Percentiles rank a stretch among this genome's conserved stretches.
phyloP scores from a whole-genome alignment of 2,329 filamentous ascomycete species.

The Cordyceps tenuipes region DNA sequence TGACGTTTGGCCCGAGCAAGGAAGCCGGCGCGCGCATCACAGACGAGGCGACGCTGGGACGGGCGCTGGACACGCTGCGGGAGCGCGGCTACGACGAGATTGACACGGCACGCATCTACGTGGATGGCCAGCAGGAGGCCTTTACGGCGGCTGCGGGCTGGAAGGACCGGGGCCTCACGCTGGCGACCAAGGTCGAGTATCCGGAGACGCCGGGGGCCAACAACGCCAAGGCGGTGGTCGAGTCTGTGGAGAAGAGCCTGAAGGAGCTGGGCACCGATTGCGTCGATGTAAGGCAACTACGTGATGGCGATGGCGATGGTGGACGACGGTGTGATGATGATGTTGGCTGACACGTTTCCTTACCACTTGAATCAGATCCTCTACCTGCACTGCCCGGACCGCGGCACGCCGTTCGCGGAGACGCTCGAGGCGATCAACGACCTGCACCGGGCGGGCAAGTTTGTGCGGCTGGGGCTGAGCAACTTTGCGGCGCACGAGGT shows the following conservation, averaged over 20 bases:
- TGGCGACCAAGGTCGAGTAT: conserved; percentile 71
- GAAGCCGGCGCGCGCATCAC: conserved; percentile 63
- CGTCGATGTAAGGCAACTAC: conserved; percentile 47
- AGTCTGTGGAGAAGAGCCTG: conserved; percentile 58
- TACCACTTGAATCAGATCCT: conserved; percentile 21
- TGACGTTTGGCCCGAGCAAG: conserved; percentile 70
- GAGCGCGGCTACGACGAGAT: conserved; percentile 74
- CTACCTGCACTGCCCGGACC: conserved; percentile 38
- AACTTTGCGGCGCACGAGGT: conserved; percentile 87
- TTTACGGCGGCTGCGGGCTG: conserved; percentile 68
- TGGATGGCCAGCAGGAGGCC: conserved; percentile 65
- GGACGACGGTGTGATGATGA: no score
- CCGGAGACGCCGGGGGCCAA: conserved; percentile 52
- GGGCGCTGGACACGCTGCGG: conserved; percentile 67
- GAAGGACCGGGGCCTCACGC: conserved; percentile 67
- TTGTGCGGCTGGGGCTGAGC: conserved; percentile 68
- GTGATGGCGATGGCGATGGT: no score
- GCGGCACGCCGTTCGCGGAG: conserved; percentile 66
- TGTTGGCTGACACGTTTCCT: neutral
- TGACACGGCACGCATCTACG: conserved; percentile 73
- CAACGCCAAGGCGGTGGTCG: conserved; percentile 52
- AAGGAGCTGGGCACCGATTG: conserved; percentile 63
- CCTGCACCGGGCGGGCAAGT: conserved; percentile 79
- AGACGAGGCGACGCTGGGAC: conserved; percentile 55
- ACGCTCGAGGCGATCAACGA: conserved; percentile 71